phyloP scores from a whole-genome alignment of 495 filamentous ascomycete species.

The Penicillium bialowiezense region DNA sequence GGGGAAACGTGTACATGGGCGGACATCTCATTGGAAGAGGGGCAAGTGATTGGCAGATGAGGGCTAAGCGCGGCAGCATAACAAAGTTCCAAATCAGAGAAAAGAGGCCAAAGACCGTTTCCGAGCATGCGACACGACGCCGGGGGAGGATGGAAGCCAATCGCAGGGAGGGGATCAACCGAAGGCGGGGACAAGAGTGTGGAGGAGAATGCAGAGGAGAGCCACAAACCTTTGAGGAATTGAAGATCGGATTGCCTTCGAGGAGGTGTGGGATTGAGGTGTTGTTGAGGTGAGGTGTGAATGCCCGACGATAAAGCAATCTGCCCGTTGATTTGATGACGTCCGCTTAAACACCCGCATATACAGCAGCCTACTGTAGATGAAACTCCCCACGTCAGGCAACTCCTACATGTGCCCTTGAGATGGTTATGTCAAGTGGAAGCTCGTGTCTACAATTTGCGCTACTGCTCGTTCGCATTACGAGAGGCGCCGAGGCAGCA shows the following conservation, averaged over 20 bases:
- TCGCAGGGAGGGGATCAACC: slow-evolving; percentile 20
- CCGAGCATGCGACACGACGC: slow-evolving; percentile 14
- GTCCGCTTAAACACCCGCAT: neutral
- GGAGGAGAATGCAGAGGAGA: slow-evolving; percentile 10
- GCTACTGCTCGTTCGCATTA: too few species aligned
- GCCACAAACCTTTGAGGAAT: slow-evolving; percentile 14
- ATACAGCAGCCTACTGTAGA: neutral
- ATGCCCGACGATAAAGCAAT: neutral
- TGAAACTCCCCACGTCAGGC: too few species aligned
- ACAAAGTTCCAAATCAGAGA: slow-evolving; percentile 13
- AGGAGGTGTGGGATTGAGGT: neutral
- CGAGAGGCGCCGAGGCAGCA: too few species aligned
- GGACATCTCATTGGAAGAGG: slow-evolving; percentile 17
- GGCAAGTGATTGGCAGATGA: neutral
- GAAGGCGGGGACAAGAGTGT: slow-evolving; percentile 8
- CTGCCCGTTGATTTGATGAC: neutral
- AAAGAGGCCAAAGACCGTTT: slow-evolving; percentile 11
- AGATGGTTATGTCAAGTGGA: too few species aligned
- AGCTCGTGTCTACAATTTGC: too few species aligned
- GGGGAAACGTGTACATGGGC: slow-evolving; percentile 12
- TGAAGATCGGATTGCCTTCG: too few species aligned
- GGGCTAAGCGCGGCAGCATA: slow-evolving; percentile 26
- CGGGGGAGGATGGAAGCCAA: slow-evolving; percentile 13
- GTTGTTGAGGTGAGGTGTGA: neutral
- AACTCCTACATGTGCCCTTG: too few species aligned